Evolutionary conservation across 805 yeast genomes (phyloP).

Genomic region (Tetrapisispora fleetii): DNA sequence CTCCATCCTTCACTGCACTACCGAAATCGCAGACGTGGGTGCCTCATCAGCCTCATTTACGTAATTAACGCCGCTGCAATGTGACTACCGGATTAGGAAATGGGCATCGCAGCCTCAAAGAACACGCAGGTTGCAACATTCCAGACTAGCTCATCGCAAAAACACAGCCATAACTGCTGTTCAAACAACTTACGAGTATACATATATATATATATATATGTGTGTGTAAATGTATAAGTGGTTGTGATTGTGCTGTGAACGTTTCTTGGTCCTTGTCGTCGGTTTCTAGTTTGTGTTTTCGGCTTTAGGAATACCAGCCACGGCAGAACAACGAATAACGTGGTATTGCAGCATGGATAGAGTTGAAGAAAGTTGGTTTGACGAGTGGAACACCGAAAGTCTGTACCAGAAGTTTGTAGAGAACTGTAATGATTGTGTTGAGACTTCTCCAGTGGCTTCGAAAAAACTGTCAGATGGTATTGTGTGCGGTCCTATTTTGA

Average conservation of each 20-base stretch:
- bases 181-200: no score
- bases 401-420: conserved; percentile 14
- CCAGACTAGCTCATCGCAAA: background rate
- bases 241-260: no score
- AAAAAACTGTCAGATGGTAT: conserved; percentile 13
- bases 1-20: no score
- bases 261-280: no score
- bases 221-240: no score
- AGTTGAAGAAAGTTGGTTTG: conserved; percentile 12
- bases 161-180: no score
- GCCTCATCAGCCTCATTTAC: background rate
- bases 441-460: conserved; percentile 13
- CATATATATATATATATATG: no score
- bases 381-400: conserved; percentile 18
- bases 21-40: no score
- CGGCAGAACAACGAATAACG: background rate
- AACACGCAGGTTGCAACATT: background rate
- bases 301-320: background rate
- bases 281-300: no score
- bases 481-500: conserved; percentile 67
- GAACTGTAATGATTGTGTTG: conserved; percentile 15
- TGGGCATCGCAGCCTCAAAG: background rate
- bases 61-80: no score
- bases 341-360: background rate
- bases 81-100: no score